Evolutionary conservation across 768 basidiomycete species (phyloP).

Genomic region (Russula compacta): DNA sequence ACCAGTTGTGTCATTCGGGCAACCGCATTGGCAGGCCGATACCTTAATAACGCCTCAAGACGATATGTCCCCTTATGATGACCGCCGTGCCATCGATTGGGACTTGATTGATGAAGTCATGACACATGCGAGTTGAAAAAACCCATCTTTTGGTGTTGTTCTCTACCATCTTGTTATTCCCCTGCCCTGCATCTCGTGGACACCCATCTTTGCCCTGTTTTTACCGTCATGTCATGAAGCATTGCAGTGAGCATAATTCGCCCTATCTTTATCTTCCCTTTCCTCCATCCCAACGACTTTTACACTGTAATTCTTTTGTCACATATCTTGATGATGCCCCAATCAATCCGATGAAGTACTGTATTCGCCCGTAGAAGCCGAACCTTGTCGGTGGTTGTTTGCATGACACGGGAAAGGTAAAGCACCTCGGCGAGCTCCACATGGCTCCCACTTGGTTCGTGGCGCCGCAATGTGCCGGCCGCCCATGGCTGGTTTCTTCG

Average conservation of each 20-base stretch:
- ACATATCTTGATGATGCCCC: background rate
- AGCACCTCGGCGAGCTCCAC: too few species aligned
- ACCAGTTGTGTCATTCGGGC: slow-evolving; percentile 2
- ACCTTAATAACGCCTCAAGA: background rate
- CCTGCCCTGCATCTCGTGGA: background rate
- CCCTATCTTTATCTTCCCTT: background rate
- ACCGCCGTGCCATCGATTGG: slow-evolving; percentile 17
- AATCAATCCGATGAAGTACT: background rate
- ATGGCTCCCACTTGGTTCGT: too few species aligned
- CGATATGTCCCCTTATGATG: slow-evolving; percentile 4
- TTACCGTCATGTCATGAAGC: background rate
- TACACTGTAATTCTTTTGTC: background rate
- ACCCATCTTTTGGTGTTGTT: background rate
- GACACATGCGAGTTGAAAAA: slow-evolving; percentile 4
- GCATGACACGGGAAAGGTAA: too few species aligned
- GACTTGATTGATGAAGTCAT: slow-evolving; percentile 20
- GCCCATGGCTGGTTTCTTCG: background rate
- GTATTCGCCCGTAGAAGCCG: background rate
- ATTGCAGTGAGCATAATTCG: background rate
- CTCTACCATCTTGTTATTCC: background rate
- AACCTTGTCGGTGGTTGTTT: background rate
- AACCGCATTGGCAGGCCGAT: slow-evolving; percentile 2
- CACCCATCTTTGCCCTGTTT: background rate
- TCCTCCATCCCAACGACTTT: background rate
- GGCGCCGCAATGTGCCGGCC: too few species aligned